Evolutionary conservation across 306 rosid species (phyloP), one percentile per base, ranked within the genome.

Genomic region (Cucurbita pepo): DNA sequence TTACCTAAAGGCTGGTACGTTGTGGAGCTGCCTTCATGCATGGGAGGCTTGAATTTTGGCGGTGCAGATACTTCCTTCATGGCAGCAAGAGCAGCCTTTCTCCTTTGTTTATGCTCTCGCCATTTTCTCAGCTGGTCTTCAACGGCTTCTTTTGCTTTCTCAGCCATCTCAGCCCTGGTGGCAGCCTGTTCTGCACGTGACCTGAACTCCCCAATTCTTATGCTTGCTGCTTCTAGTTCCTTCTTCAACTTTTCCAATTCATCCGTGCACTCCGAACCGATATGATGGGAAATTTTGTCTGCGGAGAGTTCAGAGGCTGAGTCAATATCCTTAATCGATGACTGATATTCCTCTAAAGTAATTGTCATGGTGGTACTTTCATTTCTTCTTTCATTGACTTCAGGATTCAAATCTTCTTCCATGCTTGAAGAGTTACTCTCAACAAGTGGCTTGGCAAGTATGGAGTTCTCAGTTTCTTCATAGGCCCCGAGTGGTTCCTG

Each of bases 121-220:
- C 84, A 81, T 76, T 86, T 86, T 81, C 81, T 87, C 71, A 87
- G 66, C 67, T 80, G 85, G 6, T 84, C 89, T 77, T 92, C 96
- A 7, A 90, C 41, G 36, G 78, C 84, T 22, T 80, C 78, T 74
- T 88, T 92, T 16, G 89, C 90, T 76, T 81, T 88, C 93, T 90
- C 96, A 1, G 98, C 93, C 34, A 79, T 72, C 69, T 90, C 96
- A 48, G 96, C 98, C 47, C 96, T 79, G 45, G 87, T 90, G 0
- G 73, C 56, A 30, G 98, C 98, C 62, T 90, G 98, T 74, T 87
- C 98, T 41, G 93, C 88, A 1, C 96, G 88, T 21, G 77, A 83
- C 77, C 96, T 77, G 70, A 87, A 79, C 74, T 87, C 90, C 10
- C 81, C 84, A 6, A 87, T 82, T 61, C 88, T 93, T 7, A 6